Percentiles rank a stretch among this genome's conserved stretches.
Conservation (phyloP, 257 asterid genomes). For the Solanum medicagineum region DNA sequence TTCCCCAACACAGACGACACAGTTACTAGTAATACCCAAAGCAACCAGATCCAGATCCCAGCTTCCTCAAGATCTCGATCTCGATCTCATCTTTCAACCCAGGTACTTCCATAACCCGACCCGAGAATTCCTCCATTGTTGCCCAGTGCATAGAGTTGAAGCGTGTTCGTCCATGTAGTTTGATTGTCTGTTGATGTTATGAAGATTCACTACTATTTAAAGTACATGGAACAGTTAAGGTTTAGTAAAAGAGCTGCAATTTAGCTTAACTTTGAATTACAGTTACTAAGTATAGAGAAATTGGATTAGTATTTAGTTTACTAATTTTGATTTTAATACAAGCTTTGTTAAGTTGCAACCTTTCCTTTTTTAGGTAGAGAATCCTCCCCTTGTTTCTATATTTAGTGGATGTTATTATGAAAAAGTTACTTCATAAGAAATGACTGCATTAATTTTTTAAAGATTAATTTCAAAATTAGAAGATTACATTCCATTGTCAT, state of each 20-base stretch:
- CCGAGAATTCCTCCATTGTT: background rate
- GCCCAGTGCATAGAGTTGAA: background rate
- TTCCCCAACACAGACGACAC: background rate
- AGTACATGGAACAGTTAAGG: background rate
- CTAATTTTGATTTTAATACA: background rate
- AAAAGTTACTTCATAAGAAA: background rate
- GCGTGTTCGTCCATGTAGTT: background rate
- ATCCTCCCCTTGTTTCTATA: background rate
- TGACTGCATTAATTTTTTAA: background rate
- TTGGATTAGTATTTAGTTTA: background rate
- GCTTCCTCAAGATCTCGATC: background rate
- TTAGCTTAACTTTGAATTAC: background rate
- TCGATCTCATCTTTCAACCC: conserved; percentile 3
- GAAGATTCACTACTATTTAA: background rate
- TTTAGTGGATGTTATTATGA: background rate
- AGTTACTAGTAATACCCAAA: background rate
- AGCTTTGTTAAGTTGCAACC: background rate
- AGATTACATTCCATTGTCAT: background rate
- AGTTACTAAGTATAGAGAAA: background rate
- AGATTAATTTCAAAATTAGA: background rate
- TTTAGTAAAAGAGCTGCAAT: background rate
- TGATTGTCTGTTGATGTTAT: background rate
- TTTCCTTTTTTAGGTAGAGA: background rate
- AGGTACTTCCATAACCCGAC: conserved; percentile 5
- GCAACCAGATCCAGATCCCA: conserved; percentile 53